phyloP scores from a whole-genome alignment of 345 rosid genomes.

The Lenwebbia sp. region DNA sequence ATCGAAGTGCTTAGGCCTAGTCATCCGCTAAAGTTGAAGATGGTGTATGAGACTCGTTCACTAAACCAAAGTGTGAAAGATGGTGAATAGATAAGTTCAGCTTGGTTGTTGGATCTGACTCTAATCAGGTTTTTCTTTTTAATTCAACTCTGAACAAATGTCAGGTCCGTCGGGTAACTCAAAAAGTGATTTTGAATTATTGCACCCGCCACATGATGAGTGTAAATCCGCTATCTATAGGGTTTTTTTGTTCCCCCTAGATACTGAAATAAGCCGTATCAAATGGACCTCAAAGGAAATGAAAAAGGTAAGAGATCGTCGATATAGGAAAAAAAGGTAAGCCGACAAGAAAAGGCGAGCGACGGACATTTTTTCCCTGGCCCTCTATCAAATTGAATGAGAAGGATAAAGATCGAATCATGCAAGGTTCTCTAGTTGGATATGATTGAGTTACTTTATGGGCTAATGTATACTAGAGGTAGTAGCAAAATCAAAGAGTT shows the following conservation, averaged over 20 bases:
- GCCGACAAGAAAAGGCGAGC: neutral
- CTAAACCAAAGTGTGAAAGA: neutral
- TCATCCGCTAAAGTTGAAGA: neutral
- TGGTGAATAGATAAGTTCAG: neutral
- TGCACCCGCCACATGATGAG: neutral
- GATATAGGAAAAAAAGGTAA: neutral
- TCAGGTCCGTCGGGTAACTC: neutral
- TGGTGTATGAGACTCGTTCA: neutral
- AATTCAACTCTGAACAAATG: neutral
- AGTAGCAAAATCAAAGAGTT: neutral
- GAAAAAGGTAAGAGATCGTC: neutral
- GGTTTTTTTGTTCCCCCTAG: neutral
- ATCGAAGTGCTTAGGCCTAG: neutral
- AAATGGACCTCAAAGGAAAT: neutral
- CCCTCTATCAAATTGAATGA: neutral
- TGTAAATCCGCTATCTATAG: neutral
- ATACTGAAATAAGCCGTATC: neutral
- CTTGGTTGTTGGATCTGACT: neutral
- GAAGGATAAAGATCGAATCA: neutral
- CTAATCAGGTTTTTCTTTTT: neutral
- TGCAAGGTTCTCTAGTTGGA: neutral
- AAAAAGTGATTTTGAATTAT: neutral
- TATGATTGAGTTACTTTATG: neutral
- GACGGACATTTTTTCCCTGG: neutral
- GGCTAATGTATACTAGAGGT: neutral